Evolutionary conservation across 495 filamentous ascomycete genomes (phyloP).

Genomic region (Hypomontagnella submonticulosa): DNA sequence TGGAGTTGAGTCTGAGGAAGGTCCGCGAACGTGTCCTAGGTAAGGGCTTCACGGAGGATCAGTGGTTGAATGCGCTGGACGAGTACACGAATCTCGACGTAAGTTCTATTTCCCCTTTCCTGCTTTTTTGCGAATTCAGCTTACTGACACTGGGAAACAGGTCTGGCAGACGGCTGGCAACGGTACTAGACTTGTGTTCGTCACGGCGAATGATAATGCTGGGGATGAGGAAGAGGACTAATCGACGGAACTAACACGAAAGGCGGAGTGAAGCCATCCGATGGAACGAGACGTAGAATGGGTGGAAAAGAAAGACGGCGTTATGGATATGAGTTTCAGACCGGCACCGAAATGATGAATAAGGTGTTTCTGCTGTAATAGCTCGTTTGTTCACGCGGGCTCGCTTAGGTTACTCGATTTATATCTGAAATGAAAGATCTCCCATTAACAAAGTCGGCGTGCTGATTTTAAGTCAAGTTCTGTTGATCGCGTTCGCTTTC

Average conservation of each 20-base stretch:
- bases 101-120: conserved; percentile 58
- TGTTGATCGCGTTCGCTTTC: too few species aligned
- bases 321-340: conserved; percentile 29
- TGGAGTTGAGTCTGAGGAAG: conserved; percentile 85
- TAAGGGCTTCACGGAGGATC: conserved; percentile 96
- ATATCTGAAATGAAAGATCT: conserved; percentile 18
- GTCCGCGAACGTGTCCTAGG: conserved; percentile 90
- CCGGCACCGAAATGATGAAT: conserved; percentile 19
- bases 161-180: conserved; percentile 95
- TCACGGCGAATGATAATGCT: conserved; percentile 56
- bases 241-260: too few species aligned
- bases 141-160: conserved; percentile 58
- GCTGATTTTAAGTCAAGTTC: not conserved
- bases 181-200: conserved; percentile 85
- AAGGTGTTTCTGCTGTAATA: conserved; percentile 12
- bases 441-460: conserved; percentile 5
- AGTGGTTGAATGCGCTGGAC: conserved; percentile 83
- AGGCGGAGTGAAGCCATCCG: too few species aligned
- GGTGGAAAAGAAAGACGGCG: conserved; percentile 28
- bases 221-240: conserved; percentile 42
- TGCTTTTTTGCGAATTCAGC: conserved; percentile 12
- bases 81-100: conserved; percentile 91
- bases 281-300: not conserved
- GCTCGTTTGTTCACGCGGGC: not conserved
- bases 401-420: conserved; percentile 4